phyloP scores from a whole-genome alignment of 331 rosid genomes.

The Phaseolus coccineus region DNA sequence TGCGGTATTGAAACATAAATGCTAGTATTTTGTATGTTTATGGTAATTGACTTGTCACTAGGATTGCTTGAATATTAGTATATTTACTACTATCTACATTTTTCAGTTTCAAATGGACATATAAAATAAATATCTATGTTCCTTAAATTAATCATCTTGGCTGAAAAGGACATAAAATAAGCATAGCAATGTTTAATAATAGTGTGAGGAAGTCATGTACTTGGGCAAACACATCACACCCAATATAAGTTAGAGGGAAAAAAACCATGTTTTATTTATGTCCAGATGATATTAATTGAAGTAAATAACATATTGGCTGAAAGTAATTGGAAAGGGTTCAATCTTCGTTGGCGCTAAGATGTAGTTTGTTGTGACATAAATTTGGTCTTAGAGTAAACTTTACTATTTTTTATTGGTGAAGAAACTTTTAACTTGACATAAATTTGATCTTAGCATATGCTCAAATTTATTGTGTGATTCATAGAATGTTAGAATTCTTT shows the following conservation, averaged over 20 bases:
- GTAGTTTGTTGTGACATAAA: conserved; percentile 15
- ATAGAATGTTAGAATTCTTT: conserved; percentile 8
- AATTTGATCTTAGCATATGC: not conserved
- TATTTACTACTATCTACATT: not conserved
- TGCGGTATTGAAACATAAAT: conserved; percentile 28
- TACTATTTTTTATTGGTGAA: conserved; percentile 20
- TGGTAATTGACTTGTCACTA: conserved; percentile 9
- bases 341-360: conserved; percentile 1
- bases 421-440: not conserved
- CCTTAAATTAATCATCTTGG: conserved; percentile 1
- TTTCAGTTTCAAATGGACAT: conserved; percentile 21
- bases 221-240: conserved; percentile 11
- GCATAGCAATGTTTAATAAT: not conserved
- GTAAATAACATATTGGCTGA: conserved; percentile 1
- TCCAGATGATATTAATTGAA: conserved; percentile 2
- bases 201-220: not conserved
- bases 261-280: conserved; percentile 4
- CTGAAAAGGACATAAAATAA: not conserved
- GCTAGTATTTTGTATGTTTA: conserved; percentile 38
- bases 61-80: not conserved
- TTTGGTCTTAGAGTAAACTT: conserved; percentile 20
- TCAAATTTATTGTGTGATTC: conserved; percentile 20
- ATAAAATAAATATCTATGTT: conserved; percentile 18
- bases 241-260: not conserved
- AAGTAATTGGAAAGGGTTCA: not conserved